Conservation (phyloP, 2,329 filamentous ascomycete species). For the Neoascochyta sp. region DNA sequence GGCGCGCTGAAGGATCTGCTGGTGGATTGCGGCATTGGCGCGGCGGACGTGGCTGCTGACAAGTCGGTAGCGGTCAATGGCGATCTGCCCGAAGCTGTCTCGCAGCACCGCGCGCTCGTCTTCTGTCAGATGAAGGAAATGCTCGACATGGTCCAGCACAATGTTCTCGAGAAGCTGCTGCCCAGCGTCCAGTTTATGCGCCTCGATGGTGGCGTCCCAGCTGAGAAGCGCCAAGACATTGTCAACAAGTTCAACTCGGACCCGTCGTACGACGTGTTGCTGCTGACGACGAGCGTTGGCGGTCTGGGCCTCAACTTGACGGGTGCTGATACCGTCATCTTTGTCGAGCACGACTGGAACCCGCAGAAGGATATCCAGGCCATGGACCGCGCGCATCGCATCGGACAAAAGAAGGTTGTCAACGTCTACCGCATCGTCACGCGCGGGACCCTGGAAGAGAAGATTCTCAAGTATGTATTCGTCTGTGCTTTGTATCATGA, state of each 20-base stretch:
- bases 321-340: conserved; percentile 96
- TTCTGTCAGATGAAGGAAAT: conserved; percentile 99
- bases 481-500: neutral
- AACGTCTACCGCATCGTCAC: conserved; percentile 98
- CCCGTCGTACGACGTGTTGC: conserved; percentile 88
- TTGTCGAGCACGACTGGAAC: conserved; percentile 99
- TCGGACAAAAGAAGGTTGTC: conserved; percentile 99
- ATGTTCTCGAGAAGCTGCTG: conserved; percentile 85
- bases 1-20: conserved; percentile 84
- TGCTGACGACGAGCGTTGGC: conserved; percentile 92
- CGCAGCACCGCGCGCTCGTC: conserved; percentile 89
- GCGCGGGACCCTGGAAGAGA: conserved; percentile 92
- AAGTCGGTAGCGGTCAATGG: conserved; percentile 49
- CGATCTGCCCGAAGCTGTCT: conserved; percentile 75
- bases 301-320: conserved; percentile 93
- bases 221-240: conserved; percentile 90
- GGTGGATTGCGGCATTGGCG: conserved; percentile 97
- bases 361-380: conserved; percentile 97
- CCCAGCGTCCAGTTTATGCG: conserved; percentile 89
- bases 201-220: conserved; percentile 90
- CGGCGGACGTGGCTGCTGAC: conserved; percentile 41
- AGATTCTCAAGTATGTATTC: conserved; percentile 72
- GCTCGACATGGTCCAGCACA: conserved; percentile 97
- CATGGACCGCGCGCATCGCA: conserved; percentile 97
- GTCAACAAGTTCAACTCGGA: conserved; percentile 99